Evolutionary conservation across 73 alveolate species (phyloP).

Genomic region (Symbiodinium natans): DNA sequence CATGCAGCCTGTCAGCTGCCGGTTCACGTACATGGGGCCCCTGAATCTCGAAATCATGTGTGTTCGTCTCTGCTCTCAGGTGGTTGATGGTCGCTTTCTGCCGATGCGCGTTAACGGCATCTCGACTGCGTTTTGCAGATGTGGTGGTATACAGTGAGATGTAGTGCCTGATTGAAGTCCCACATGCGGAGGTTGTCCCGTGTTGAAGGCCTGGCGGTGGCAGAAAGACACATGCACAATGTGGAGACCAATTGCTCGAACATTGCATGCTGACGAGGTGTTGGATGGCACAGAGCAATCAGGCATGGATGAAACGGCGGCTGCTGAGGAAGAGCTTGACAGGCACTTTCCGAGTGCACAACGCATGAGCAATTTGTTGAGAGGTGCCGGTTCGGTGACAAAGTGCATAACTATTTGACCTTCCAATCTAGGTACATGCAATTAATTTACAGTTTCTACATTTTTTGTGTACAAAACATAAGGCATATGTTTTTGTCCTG

Average conservation of each 20-base stretch:
- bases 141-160: no score
- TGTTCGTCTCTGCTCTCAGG: background rate
- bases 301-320: slow-evolving; percentile 9
- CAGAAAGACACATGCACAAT: background rate
- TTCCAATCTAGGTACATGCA: no score
- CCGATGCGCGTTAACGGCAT: slow-evolving; percentile 40
- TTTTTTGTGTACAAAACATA: no score
- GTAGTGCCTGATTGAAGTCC: no score
- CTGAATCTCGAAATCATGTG: no score
- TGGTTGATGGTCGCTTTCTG: slow-evolving; percentile 71
- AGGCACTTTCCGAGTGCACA: slow-evolving; percentile 6
- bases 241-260: background rate
- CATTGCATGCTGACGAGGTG: background rate
- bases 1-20: no score
- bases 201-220: background rate
- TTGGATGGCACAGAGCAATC: background rate
- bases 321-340: slow-evolving; percentile 79
- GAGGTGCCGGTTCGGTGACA: no score
- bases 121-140: background rate
- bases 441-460: no score
- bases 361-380: no score
- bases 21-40: no score
- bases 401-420: no score
- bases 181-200: background rate
- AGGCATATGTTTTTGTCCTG: no score